These are phyloP conservation scores for Debaryomycetaceae sp. DNA, from an alignment of 1,139 yeast genomes.

Conservation along the genomic window DNA sequence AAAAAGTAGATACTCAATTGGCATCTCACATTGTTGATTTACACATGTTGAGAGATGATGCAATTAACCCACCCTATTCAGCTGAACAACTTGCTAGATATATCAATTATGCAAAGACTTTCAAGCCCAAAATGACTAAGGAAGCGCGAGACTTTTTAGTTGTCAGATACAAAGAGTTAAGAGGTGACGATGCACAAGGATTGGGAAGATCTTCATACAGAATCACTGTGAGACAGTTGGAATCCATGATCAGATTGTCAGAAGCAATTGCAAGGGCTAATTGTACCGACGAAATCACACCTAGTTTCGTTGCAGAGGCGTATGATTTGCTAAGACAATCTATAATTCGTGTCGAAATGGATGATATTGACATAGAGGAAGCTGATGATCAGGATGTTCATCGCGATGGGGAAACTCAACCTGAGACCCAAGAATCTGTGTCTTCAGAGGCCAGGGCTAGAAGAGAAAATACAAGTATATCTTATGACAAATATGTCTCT, in stretches of 20 bases:
- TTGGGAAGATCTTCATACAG: conserved; percentile 83
- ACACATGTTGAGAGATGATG: conserved; percentile 89
- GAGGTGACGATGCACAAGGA: conserved; percentile 93
- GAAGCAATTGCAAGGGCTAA: conserved; percentile 98
- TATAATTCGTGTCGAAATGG: conserved; percentile 91
- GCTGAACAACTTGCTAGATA: conserved; percentile 88
- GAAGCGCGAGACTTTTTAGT: conserved; percentile 81
- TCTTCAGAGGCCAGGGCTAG: conserved; percentile 8
- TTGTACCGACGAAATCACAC: conserved; percentile 86
- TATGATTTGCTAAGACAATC: conserved; percentile 87
- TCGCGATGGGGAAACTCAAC: conserved; percentile 10
- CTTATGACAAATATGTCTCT: conserved; percentile 82
- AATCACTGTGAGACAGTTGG: conserved; percentile 95
- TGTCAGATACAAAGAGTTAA: conserved; percentile 76
- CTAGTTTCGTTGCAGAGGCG: conserved; percentile 90
- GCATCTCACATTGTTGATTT: conserved; percentile 91
- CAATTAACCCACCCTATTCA: conserved; percentile 84
- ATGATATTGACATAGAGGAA: conserved; percentile 83
- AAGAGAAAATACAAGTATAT: conserved; percentile 44
- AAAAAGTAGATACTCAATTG: conserved; percentile 80
- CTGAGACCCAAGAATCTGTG: conserved; percentile 5
- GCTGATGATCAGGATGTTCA: conserved; percentile 41
- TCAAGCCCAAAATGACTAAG: conserved; percentile 83
- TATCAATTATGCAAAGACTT: conserved; percentile 88
- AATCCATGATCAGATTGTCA: conserved; percentile 85